Percentiles rank a stretch among this genome's conserved stretches.
Evolutionary conservation across 2,329 filamentous ascomycete species (phyloP).

Genomic region (Blumeria hordei): DNA sequence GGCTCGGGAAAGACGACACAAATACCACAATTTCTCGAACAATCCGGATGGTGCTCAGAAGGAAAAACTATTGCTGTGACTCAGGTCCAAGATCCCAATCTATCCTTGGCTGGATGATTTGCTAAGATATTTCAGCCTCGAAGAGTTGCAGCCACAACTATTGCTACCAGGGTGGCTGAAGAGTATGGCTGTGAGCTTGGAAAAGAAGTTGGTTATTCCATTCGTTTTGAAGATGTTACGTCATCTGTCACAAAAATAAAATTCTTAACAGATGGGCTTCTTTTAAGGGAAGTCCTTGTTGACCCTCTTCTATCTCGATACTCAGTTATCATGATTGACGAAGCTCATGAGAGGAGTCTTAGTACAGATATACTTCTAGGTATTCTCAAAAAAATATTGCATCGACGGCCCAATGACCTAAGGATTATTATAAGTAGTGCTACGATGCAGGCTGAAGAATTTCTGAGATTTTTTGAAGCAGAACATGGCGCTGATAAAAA

Average conservation of each 20-base stretch:
- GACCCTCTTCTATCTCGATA: conserved; percentile 81
- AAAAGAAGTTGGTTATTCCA: conserved; percentile 81
- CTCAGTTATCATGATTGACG: conserved; percentile 92
- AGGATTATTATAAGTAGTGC: conserved; percentile 83
- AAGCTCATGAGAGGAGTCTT: conserved; percentile 82
- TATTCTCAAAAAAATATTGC: conserved; percentile 71
- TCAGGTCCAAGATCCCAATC: conserved; percentile 33
- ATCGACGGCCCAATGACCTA: conserved; percentile 47
- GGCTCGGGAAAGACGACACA: conserved; percentile 93
- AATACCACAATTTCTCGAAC: conserved; percentile 72
- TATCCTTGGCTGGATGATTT: background rate
- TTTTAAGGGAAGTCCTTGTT: conserved; percentile 77
- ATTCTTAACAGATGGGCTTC: conserved; percentile 78
- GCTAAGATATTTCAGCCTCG: conserved; percentile 35
- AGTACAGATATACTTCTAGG: conserved; percentile 82
- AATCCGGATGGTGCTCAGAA: conserved; percentile 69
- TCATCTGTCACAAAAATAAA: conserved; percentile 73
- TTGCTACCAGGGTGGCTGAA: conserved; percentile 70
- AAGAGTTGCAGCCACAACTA: conserved; percentile 72
- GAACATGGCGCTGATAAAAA: conserved; percentile 15
- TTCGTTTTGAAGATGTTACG: conserved; percentile 77
- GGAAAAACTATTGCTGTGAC: conserved; percentile 72
- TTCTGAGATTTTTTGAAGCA: conserved; percentile 49
- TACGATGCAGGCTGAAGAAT: conserved; percentile 72
- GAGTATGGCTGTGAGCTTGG: conserved; percentile 71